These are phyloP conservation scores for Yamadazyma conglobata DNA, from an alignment of 1,139 yeast species.

Conservation along the genomic window DNA sequence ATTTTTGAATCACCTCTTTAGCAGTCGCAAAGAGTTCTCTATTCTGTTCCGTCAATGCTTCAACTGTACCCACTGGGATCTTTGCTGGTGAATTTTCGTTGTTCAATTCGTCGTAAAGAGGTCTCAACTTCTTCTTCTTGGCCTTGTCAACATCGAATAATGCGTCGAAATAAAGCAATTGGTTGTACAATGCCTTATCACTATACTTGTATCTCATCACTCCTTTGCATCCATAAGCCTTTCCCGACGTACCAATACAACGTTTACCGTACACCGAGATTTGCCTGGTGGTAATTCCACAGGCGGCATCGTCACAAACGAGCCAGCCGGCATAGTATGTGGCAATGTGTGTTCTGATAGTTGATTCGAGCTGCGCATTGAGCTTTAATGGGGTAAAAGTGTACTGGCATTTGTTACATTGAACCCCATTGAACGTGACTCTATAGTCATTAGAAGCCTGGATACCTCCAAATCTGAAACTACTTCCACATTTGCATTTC, in stretches of 20 bases:
- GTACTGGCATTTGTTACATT: constrained; percentile 59
- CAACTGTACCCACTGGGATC: constrained; percentile 56
- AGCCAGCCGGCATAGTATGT: constrained; percentile 84
- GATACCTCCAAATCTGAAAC: constrained; percentile 73
- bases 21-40: constrained; percentile 56
- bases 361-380: constrained; percentile 68
- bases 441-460: constrained; percentile 56
- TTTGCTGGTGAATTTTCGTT: constrained; percentile 29
- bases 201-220: constrained; percentile 74
- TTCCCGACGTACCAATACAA: constrained; percentile 67
- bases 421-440: constrained; percentile 65
- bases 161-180: constrained; percentile 72
- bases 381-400: constrained; percentile 52
- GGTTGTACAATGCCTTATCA: constrained; percentile 83
- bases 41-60: constrained; percentile 79
- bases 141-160: constrained; percentile 83
- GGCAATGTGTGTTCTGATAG: constrained; percentile 67
- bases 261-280: constrained; percentile 85
- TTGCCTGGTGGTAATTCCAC: constrained; percentile 80
- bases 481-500: constrained; percentile 60
- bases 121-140: constrained; percentile 52
- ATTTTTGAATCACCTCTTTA: constrained; percentile 66
- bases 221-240: constrained; percentile 74
- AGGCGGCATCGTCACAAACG: constrained; percentile 77
- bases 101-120: constrained; percentile 30